Base-by-base conservation (phyloP, 176 grass and related monocot species). In the Oryza officinalis region DNA sequence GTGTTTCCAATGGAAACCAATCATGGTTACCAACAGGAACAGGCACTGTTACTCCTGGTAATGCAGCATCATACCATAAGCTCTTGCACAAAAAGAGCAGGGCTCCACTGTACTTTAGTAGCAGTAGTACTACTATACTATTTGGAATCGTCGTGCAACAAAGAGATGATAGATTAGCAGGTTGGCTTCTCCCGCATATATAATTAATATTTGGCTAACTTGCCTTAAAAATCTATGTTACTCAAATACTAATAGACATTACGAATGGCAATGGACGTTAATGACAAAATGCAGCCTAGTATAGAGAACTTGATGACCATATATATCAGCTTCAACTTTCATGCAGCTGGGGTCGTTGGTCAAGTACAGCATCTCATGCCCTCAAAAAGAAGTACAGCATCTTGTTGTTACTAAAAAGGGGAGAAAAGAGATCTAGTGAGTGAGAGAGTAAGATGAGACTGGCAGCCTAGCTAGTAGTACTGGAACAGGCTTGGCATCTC, bases 401-500 rank as follows among this genome's bases (percentile, higher is more conserved):
- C 88, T 68, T 83, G 60, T 82, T 82, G 67, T 83, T 82, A 67
- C 79, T 77, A 67, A 86, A 75, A 90, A 83, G 74, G 67, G 45
- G 54, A 72, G 83, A 82, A 80, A 65, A 61, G 2, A 61, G 2
- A 23, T 61, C 57, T 61, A 61, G 49, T 38, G 28, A 25, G 35
- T 67, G 64, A 33, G 32, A 71, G 61, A 23, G 57, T 73, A 17
- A 10, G 61, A 79, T 38, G 20, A 28, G 68, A 18, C 63, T 30
- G 17, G 71, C 22, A 28, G 67, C 12, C 28, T 50, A 26, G 45
- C 87, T 92, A 99, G 72, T 96, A 94, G 86, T 94, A 99, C 82
- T 92, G 93, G 90, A 94, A 96, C 68, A 96, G 81, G 52, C 91
- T 88, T 0, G 82, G 84, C 67, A 92, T 73, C 87, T 98, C 96